Percentiles rank a stretch among this genome's conserved stretches.
These are phyloP conservation scores for Euphorbia lathyris DNA, from an alignment of 345 rosid genomes.

Conservation along the genomic window DNA sequence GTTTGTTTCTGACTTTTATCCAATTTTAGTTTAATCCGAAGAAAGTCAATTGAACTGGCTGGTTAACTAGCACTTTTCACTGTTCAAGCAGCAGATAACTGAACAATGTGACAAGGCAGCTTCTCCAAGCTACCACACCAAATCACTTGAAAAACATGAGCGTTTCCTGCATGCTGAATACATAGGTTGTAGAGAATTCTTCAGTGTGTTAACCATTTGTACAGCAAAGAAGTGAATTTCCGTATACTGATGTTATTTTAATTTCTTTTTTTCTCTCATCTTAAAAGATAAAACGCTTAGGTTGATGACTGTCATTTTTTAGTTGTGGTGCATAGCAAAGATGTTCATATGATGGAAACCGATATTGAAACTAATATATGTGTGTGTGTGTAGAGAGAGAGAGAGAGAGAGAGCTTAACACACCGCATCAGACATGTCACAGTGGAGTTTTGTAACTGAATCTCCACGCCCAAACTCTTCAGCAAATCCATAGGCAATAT, in stretches of 20 bases:
- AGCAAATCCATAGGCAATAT: slow-evolving; percentile 65
- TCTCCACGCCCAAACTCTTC: slow-evolving; percentile 83
- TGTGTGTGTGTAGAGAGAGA: neutral
- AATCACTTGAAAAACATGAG: neutral
- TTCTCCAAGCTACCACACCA: no score
- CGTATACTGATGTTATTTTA: neutral
- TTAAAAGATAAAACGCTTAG: no score
- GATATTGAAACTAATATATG: neutral
- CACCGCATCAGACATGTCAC: slow-evolving; percentile 91
- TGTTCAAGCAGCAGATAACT: no score
- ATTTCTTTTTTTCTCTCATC: neutral
- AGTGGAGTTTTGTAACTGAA: slow-evolving; percentile 87
- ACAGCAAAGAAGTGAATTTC: neutral
- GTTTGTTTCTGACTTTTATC: no score
- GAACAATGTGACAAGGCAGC: no score
- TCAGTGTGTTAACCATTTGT: neutral
- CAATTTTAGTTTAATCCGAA: no score
- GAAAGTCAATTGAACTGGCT: no score
- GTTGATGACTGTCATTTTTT: no score
- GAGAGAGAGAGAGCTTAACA: slow-evolving; percentile 14
- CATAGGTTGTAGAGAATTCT: neutral
- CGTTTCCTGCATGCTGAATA: neutral
- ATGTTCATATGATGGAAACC: no score
- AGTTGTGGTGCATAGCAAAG: no score
- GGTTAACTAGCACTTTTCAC: no score